Evolutionary conservation across 2,329 filamentous ascomycete genomes (phyloP).

Genomic region (Claviceps digitariae): DNA sequence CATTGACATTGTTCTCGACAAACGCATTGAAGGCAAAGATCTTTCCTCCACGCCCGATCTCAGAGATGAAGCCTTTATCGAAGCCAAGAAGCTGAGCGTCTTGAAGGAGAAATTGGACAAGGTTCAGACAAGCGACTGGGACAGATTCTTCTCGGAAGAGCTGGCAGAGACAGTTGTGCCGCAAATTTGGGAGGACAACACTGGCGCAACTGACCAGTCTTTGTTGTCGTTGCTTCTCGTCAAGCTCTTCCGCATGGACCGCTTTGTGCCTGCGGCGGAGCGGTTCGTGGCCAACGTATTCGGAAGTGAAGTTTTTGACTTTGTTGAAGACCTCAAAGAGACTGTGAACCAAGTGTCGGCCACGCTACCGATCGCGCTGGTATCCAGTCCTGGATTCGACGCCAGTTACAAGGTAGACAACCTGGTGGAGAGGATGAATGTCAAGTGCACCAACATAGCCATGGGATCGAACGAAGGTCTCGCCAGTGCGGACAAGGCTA

Average conservation of each 20-base stretch:
- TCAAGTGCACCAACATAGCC: constrained; percentile 88
- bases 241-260: constrained; percentile 89
- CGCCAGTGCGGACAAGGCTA: constrained; percentile 86
- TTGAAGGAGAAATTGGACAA: constrained; percentile 61
- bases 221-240: constrained; percentile 77
- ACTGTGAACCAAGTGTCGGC: constrained; percentile 76
- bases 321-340: constrained; percentile 71
- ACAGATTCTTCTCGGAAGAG: constrained; percentile 73
- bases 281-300: constrained; percentile 82
- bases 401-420: constrained; percentile 98
- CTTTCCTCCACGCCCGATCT: constrained; percentile 54
- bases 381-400: constrained; percentile 92
- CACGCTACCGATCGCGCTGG: constrained; percentile 75
- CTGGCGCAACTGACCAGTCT: constrained; percentile 56
- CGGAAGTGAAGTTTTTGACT: constrained; percentile 67
- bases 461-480: constrained; percentile 97
- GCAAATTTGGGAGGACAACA: constrained; percentile 51
- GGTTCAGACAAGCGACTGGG: constrained; percentile 54
- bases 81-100: constrained; percentile 53
- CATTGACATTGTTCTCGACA: constrained; percentile 76
- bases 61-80: constrained; percentile 54
- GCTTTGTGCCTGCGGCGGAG: constrained; percentile 86
- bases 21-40: constrained; percentile 61
- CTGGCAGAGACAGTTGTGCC: constrained; percentile 77
- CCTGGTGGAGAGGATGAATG: constrained; percentile 70